phyloP scores from a whole-genome alignment of 2,329 filamentous ascomycete genomes.

The Cladosporium sp. region DNA sequence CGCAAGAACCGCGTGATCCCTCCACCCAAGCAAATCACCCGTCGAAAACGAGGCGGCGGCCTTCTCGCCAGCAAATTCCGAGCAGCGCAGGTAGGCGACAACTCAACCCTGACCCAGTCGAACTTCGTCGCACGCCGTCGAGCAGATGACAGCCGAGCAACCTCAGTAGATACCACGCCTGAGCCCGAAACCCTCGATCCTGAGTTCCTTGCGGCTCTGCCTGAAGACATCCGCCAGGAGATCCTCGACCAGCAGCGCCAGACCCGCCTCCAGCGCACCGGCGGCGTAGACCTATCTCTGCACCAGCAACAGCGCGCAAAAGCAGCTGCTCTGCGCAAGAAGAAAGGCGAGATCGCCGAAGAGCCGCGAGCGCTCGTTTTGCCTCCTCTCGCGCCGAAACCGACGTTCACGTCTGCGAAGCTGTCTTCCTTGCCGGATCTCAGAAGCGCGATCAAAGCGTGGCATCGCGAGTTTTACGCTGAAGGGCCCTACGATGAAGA shows the following conservation, averaged over 20 bases:
- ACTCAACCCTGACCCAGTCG: slow-evolving; percentile 68
- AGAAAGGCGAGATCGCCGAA: slow-evolving; percentile 24
- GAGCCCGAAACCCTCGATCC: slow-evolving; percentile 59
- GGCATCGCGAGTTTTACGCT: slow-evolving; percentile 69
- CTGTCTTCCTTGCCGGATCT: slow-evolving; percentile 62
- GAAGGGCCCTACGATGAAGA: slow-evolving; percentile 81
- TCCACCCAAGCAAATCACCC: slow-evolving; percentile 60
- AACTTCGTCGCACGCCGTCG: slow-evolving; percentile 59
- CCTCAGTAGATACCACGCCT: slow-evolving; percentile 34
- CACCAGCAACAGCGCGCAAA: slow-evolving; percentile 28
- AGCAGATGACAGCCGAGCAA: slow-evolving; percentile 23
- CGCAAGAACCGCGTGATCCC: slow-evolving; percentile 57
- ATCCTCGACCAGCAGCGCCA: slow-evolving; percentile 72
- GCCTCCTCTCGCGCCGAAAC: slow-evolving; percentile 52
- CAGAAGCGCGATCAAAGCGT: slow-evolving; percentile 70
- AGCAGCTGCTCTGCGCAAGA: slow-evolving; percentile 21
- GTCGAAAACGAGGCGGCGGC: slow-evolving; percentile 62
- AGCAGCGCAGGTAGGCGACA: slow-evolving; percentile 46
- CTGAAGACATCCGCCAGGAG: slow-evolving; percentile 76
- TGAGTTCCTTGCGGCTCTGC: slow-evolving; percentile 78
- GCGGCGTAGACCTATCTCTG: slow-evolving; percentile 38
- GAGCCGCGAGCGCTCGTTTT: slow-evolving; percentile 44
- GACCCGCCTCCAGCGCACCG: slow-evolving; percentile 56
- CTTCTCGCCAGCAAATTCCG: slow-evolving; percentile 48
- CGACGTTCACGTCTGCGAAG: slow-evolving; percentile 63